Conservation (phyloP, 768 basidiomycete genomes). For the Tricholoma terreum region DNA sequence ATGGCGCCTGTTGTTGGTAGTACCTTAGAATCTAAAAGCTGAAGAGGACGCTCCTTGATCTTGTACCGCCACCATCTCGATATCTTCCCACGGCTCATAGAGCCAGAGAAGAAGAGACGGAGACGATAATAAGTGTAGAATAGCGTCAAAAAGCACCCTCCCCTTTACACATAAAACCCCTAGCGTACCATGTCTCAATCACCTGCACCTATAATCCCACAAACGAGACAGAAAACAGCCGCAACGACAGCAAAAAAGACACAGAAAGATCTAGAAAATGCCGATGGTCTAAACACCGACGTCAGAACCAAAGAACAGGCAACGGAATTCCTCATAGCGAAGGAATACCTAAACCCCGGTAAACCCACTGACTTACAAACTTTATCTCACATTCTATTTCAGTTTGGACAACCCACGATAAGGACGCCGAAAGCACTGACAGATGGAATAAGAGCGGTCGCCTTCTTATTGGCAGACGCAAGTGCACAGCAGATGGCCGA, state of each 20-base stretch:
- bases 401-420: neutral
- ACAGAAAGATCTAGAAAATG: too few relatives aligned
- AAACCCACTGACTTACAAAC: too few relatives aligned
- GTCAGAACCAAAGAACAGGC: neutral
- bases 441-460: neutral
- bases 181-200: neutral
- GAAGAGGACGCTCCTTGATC: too few relatives aligned
- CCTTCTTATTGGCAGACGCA: neutral
- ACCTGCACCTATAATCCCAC: too few relatives aligned
- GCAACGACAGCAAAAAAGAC: too few relatives aligned
- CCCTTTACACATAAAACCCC: neutral
- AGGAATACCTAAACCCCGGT: neutral
- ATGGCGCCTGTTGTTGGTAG: too few relatives aligned
- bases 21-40: too few relatives aligned
- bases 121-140: neutral
- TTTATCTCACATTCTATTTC: neutral
- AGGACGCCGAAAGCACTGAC: neutral
- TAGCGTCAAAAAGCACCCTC: neutral
- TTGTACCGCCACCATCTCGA: too few relatives aligned
- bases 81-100: too few relatives aligned
- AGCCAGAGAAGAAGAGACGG: neutral
- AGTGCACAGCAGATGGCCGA: neutral
- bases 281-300: too few relatives aligned
- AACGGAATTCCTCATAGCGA: neutral
- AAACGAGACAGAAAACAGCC: too few relatives aligned